These are phyloP conservation scores for Xylaria sp. DNA, from an alignment of 2,329 filamentous ascomycete species.

Conservation along the genomic window DNA sequence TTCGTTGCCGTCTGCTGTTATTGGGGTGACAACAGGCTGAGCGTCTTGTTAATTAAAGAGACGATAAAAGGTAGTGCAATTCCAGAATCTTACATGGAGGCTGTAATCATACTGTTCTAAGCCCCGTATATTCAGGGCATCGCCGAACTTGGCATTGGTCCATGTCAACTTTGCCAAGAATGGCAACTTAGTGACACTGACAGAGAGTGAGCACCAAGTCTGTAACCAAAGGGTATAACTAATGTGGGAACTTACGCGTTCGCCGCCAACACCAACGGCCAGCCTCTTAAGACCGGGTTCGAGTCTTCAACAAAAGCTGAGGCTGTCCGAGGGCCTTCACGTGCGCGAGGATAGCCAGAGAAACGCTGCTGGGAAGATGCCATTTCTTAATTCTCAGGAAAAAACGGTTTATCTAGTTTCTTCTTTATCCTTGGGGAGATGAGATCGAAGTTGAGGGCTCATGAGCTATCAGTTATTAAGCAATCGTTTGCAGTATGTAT, in stretches of 20 bases:
- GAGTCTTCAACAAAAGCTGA: slow-evolving; percentile 63
- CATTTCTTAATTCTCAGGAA: slow-evolving; percentile 17
- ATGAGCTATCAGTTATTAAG: not conserved
- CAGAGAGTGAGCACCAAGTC: slow-evolving; percentile 10
- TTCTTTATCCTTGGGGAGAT: not conserved
- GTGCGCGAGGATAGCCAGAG: slow-evolving; percentile 45
- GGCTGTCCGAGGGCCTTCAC: slow-evolving; percentile 48
- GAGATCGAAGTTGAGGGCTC: not conserved
- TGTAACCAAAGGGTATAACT: not conserved
- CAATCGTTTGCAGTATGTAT: not conserved
- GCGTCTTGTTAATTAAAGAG: slow-evolving; percentile 24
- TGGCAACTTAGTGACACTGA: slow-evolving; percentile 68
- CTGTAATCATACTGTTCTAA: slow-evolving; percentile 58
- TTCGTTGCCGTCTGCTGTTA: slow-evolving; percentile 51
- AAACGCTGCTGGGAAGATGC: slow-evolving; percentile 42
- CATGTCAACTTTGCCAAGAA: slow-evolving; percentile 74
- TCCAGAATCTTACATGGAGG: slow-evolving; percentile 57
- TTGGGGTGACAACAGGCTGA: slow-evolving; percentile 67
- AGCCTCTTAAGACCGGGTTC: slow-evolving; percentile 77
- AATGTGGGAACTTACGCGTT: slow-evolving; percentile 52
- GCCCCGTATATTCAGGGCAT: slow-evolving; percentile 57
- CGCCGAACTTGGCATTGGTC: slow-evolving; percentile 70
- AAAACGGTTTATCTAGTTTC: not conserved
- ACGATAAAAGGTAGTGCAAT: not conserved
- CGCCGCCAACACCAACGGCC: slow-evolving; percentile 66